A percentile compares a stretch with the other conserved stretches of the same genome.
These are phyloP conservation scores for Boletus pseudopeckii DNA, from an alignment of 768 basidiomycete genomes.

Conservation along the genomic window DNA sequence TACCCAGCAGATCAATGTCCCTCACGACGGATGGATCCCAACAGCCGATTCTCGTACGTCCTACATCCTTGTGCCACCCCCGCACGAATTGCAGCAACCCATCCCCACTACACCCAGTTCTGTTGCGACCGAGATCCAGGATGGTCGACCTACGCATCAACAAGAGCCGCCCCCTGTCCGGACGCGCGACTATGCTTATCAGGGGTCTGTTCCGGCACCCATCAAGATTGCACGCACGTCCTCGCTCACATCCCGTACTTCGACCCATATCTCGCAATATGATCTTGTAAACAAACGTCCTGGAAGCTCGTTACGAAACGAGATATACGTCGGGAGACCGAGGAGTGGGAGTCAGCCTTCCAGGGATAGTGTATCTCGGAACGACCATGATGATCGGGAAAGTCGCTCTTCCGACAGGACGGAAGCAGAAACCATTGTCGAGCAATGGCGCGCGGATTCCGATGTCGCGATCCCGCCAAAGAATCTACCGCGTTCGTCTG, in stretches of 20 bases:
- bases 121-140: conserved; percentile 13
- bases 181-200: conserved; percentile 31
- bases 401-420: conserved; percentile 18
- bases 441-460: conserved; percentile 32
- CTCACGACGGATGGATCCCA: conserved; percentile 31
- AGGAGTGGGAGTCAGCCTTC: conserved; percentile 27
- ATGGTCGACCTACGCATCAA: conserved; percentile 1
- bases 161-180: conserved; percentile 23
- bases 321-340: conserved; percentile 17
- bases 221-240: conserved; percentile 15
- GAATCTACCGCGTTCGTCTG: conserved; percentile 18
- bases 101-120: conserved; percentile 15
- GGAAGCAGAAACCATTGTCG: conserved; percentile 25
- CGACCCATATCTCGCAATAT: conserved; percentile 31
- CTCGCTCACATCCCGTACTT: conserved; percentile 26
- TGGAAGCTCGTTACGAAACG: conserved; percentile 25
- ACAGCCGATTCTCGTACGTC: conserved; percentile 25
- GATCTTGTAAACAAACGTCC: conserved; percentile 29
- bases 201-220: conserved; percentile 7
- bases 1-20: conserved; percentile 3
- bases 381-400: conserved; percentile 16
- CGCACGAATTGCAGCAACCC: conserved; percentile 17
- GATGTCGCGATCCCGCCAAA: conserved; percentile 18
- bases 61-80: conserved; percentile 21
- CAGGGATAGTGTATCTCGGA: conserved; percentile 15